These are phyloP conservation scores for Phanerochaete sordida DNA, from an alignment of 768 basidiomycete species.

Conservation along the genomic window DNA sequence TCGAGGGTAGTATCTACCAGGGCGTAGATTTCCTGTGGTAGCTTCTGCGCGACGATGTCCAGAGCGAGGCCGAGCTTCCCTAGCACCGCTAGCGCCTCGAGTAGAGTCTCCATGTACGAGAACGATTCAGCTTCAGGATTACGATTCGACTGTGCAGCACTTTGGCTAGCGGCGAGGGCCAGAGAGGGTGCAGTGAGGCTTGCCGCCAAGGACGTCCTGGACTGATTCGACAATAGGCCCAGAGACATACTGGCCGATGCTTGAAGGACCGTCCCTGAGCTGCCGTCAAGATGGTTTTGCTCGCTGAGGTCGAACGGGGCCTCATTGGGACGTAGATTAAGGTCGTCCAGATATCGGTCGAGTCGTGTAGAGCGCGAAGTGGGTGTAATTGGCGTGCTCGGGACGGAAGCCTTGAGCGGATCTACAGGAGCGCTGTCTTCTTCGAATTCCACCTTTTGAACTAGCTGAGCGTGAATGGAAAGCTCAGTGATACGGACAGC, in stretches of 20 bases:
- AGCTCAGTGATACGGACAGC: too few species aligned
- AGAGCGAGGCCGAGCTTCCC: constrained; percentile 84
- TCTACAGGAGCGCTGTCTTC: constrained; percentile 33
- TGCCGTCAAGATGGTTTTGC: constrained; percentile 25
- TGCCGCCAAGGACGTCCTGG: constrained; percentile 17
- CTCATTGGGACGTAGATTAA: constrained; percentile 74
- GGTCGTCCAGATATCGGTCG: constrained; percentile 57
- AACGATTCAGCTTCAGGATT: constrained; percentile 95
- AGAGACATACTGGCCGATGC: constrained; percentile 12
- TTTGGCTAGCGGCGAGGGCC: constrained; percentile 3
- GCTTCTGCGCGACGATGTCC: constrained; percentile 79
- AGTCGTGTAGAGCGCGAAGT: constrained; percentile 46
- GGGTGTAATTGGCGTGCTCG: constrained; percentile 40
- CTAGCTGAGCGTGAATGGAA: constrained; percentile 32
- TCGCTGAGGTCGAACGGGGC: constrained; percentile 64
- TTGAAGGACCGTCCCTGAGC: constrained; percentile 16
- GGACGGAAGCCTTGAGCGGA: constrained; percentile 26
- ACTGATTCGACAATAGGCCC: constrained; percentile 16
- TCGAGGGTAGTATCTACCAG: constrained; percentile 85
- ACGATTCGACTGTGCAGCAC: constrained; percentile 17
- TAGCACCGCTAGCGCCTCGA: constrained; percentile 90
- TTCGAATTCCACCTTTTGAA: constrained; percentile 65
- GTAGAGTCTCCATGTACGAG: constrained; percentile 84
- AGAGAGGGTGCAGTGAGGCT: constrained; percentile 12
- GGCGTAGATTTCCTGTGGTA: constrained; percentile 78